Evolutionary conservation across 306 rosid genomes (phyloP).

Genomic region (Boehmeria nivea): DNA sequence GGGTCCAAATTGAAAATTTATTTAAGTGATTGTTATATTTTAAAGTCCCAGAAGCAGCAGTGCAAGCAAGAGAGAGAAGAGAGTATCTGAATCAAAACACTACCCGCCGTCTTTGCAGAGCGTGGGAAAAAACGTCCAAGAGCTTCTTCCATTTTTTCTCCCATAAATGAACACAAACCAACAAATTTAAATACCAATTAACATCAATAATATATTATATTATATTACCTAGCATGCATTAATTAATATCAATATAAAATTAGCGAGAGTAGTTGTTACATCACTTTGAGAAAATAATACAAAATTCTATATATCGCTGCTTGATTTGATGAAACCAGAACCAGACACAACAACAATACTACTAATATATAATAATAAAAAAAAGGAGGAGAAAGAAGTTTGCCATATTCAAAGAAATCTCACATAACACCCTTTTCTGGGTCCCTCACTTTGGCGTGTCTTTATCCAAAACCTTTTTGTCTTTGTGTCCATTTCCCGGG

Average conservation of each 20-base stretch:
- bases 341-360: not conserved
- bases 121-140: constrained; percentile 11
- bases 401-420: constrained; percentile 25
- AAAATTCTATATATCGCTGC: too few species aligned
- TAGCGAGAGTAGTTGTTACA: not conserved
- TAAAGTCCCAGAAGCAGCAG: constrained; percentile 9
- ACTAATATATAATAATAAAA: not conserved
- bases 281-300: not conserved
- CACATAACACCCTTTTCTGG: constrained; percentile 47
- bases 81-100: constrained; percentile 6
- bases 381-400: not conserved
- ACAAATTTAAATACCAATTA: not conserved
- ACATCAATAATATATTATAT: not conserved
- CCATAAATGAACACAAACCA: not conserved
- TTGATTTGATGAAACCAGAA: too few species aligned
- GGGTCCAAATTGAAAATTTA: too few species aligned
- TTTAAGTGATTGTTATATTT: not conserved
- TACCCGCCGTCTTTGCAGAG: constrained; percentile 35
- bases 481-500: constrained; percentile 45
- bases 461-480: constrained; percentile 80
- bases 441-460: constrained; percentile 80
- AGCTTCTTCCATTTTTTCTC: not conserved
- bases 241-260: not conserved
- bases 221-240: not conserved
- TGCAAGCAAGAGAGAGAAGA: constrained; percentile 1